Conservation (phyloP, 495 filamentous ascomycete genomes). For the Sporormia fimetaria region DNA sequence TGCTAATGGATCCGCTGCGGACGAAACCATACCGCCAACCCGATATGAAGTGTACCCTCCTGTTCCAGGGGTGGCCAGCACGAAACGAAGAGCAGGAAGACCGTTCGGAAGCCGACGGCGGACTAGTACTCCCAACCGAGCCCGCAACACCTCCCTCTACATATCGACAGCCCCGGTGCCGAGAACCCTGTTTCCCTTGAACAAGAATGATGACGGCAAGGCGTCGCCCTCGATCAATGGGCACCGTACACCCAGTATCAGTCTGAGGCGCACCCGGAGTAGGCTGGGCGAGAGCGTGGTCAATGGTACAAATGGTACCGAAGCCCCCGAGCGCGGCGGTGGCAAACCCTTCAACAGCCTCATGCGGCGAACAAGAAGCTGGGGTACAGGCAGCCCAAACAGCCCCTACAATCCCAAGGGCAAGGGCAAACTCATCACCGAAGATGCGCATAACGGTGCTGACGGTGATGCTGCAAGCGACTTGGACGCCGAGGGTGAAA, state of each 20-base stretch:
- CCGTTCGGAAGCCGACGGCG: constrained; percentile 31
- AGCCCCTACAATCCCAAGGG: constrained; percentile 11
- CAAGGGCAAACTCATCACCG: constrained; percentile 6
- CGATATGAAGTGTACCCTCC: constrained; percentile 82
- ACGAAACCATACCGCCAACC: constrained; percentile 52
- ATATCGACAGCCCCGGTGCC: constrained; percentile 9
- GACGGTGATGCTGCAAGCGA: constrained; percentile 7
- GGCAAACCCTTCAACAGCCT: constrained; percentile 13
- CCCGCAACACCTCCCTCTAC: constrained; percentile 9
- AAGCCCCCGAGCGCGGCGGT: constrained; percentile 17
- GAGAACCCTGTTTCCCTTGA: constrained; percentile 11
- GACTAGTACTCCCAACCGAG: constrained; percentile 22
- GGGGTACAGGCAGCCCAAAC: constrained; percentile 8
- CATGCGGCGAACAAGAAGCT: constrained; percentile 13
- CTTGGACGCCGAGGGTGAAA: constrained; percentile 14
- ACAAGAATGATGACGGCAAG: constrained; percentile 14
- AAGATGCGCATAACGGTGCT: constrained; percentile 13
- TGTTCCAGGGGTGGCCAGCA: constrained; percentile 43
- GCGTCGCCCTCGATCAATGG: constrained; percentile 18
- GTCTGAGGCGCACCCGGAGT: constrained; percentile 30
- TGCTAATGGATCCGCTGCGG: constrained; percentile 3
- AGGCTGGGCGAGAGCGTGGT: constrained; percentile 29
- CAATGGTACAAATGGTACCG: constrained; percentile 21
- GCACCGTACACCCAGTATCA: constrained; percentile 10
- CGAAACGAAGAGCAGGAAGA: constrained; percentile 39